phyloP scores from a whole-genome alignment of 257 asterid genomes.

The Agastache rugosa region DNA sequence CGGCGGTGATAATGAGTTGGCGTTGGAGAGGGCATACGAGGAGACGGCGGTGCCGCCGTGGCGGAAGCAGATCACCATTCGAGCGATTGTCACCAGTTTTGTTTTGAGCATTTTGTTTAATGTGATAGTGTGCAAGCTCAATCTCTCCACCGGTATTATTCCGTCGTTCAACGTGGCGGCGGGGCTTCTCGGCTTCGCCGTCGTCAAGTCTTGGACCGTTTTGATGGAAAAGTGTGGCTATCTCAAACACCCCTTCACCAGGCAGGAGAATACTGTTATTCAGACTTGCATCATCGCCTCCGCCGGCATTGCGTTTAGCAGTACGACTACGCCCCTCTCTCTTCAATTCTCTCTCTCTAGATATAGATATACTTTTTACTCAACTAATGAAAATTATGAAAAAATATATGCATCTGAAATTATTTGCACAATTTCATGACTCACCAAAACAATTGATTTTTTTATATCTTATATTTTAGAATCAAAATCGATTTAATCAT shows the following conservation, averaged over 20 bases:
- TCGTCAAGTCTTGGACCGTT: slow-evolving; percentile 53
- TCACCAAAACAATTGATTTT: no score
- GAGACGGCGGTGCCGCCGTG: slow-evolving; percentile 54
- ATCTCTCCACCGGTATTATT: slow-evolving; percentile 72
- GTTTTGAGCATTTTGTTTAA: slow-evolving; percentile 58
- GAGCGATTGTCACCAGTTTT: slow-evolving; percentile 55
- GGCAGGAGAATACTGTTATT: slow-evolving; percentile 78
- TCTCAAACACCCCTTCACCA: slow-evolving; percentile 66
- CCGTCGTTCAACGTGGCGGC: slow-evolving; percentile 84
- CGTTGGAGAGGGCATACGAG: slow-evolving; percentile 50
- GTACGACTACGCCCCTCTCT: slow-evolving; percentile 35
- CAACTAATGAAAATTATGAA: no score
- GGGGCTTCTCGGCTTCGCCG: slow-evolving; percentile 67
- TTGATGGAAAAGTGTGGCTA: slow-evolving; percentile 45
- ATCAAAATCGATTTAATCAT: no score
- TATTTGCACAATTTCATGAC: no score
- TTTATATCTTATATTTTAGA: no score
- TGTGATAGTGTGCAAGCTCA: slow-evolving; percentile 71
- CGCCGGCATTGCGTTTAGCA: slow-evolving; percentile 82
- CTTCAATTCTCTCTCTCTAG: not conserved
- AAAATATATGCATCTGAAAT: no score
- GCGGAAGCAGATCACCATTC: slow-evolving; percentile 54
- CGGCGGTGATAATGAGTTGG: not conserved
- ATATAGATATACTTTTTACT: no score
- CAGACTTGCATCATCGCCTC: slow-evolving; percentile 80